phyloP scores from a whole-genome alignment of 169 alveolate species.

The Eimeria sp. region DNA sequence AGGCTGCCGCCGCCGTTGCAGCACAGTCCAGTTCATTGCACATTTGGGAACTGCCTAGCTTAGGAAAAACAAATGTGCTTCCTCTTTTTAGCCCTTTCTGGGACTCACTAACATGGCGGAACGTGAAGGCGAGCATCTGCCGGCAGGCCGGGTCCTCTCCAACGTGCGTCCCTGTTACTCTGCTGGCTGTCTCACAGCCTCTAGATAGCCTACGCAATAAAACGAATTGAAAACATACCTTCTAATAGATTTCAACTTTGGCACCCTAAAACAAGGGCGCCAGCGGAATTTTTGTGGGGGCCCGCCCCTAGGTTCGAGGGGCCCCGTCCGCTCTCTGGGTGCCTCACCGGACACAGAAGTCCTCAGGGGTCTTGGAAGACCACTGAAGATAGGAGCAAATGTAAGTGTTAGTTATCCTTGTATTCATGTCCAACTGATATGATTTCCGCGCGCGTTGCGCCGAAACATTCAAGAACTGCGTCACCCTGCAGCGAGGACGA shows the following conservation, averaged over 20 bases:
- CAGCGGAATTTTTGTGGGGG: background rate
- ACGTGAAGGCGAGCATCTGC: background rate
- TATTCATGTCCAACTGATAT: background rate
- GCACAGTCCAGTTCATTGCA: constrained; percentile 25
- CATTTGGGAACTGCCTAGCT: background rate
- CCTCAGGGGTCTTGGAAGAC: background rate
- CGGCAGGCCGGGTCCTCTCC: background rate
- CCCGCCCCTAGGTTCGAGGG: background rate
- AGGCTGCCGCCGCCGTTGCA: constrained; percentile 40
- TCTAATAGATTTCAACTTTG: background rate
- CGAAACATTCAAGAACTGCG: background rate
- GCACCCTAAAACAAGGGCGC: background rate
- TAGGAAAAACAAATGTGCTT: background rate
- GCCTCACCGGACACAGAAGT: background rate
- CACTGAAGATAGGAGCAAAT: background rate
- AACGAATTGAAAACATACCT: background rate
- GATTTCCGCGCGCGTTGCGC: background rate
- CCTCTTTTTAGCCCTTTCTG: background rate
- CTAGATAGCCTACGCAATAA: background rate
- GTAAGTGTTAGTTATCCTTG: background rate
- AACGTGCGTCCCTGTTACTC: background rate
- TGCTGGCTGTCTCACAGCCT: background rate
- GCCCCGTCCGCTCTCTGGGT: background rate
- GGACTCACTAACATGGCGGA: background rate
- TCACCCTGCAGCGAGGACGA: background rate